Evolutionary conservation across 169 alveolate genomes (phyloP).

Genomic region (Plasmodium cynomolgi): DNA sequence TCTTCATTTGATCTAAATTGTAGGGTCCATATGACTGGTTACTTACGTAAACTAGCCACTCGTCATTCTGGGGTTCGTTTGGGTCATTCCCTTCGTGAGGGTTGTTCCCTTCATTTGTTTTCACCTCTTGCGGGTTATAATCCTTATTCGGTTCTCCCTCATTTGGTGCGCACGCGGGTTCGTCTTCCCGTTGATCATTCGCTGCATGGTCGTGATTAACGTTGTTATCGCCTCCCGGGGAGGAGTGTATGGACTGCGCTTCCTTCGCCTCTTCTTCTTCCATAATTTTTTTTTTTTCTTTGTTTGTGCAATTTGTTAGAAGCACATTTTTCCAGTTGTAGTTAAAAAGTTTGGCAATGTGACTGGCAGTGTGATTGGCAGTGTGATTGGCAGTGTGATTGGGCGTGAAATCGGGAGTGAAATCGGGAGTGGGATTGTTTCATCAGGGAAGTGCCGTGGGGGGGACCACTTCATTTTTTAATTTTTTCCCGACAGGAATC

Average conservation of each 20-base stretch:
- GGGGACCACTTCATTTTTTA: background rate
- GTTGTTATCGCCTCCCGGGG: background rate
- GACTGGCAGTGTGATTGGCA: background rate
- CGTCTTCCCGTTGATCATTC: background rate
- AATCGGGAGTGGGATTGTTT: background rate
- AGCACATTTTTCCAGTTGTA: background rate
- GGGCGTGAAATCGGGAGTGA: background rate
- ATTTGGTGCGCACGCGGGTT: background rate
- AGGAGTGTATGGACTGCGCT: background rate
- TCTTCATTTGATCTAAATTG: conserved; percentile 36
- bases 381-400: too few species aligned
- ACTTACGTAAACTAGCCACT: conserved; percentile 48
- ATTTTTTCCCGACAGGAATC: background rate
- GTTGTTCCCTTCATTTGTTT: background rate
- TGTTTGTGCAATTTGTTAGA: background rate
- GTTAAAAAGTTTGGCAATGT: background rate
- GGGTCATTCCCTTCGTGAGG: background rate
- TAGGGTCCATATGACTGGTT: conserved; percentile 69
- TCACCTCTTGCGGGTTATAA: background rate
- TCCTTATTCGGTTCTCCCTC: background rate
- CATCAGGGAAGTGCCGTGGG: background rate
- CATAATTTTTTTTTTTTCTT: background rate
- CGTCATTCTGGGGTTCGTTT: background rate
- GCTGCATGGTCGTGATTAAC: background rate
- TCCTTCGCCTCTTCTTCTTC: background rate